A percentile compares a stretch with the other conserved stretches of the same genome.
phyloP scores from a whole-genome alignment of 805 yeast species.

The Martiniozyma abietophila region DNA sequence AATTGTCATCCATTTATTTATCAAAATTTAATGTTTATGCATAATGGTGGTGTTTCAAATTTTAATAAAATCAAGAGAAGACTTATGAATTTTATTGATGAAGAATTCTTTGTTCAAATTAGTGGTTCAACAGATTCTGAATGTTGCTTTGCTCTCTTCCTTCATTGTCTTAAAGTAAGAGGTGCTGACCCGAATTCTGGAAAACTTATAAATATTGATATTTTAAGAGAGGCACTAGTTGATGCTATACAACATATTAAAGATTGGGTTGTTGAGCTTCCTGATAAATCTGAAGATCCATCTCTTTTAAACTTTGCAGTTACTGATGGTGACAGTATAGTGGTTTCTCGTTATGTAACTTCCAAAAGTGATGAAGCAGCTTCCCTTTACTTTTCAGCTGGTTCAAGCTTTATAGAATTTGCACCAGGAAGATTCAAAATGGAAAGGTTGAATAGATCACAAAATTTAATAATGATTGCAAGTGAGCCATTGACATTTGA shows the following conservation, averaged over 20 bases:
- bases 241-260: constrained; percentile 68
- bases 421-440: constrained; percentile 87
- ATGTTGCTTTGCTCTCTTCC: constrained; percentile 82
- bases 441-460: constrained; percentile 90
- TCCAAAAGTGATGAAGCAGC: constrained; percentile 94
- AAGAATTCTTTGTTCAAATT: constrained; percentile 66
- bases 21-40: constrained; percentile 91
- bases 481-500: constrained; percentile 96
- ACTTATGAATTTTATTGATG: constrained; percentile 63
- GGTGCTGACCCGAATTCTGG: constrained; percentile 57
- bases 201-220: constrained; percentile 32
- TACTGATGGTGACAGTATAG: constrained; percentile 83
- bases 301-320: constrained; percentile 88
- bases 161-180: constrained; percentile 65
- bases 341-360: constrained; percentile 81
- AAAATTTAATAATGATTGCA: constrained; percentile 89
- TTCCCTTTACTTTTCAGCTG: constrained; percentile 87
- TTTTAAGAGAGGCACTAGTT: constrained; percentile 58
- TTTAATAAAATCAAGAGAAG: constrained; percentile 66
- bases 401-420: constrained; percentile 82
- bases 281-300: constrained; percentile 44
- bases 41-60: constrained; percentile 82
- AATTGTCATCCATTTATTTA: constrained; percentile 95
- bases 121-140: constrained; percentile 97
- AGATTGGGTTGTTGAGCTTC: constrained; percentile 65